Evolutionary conservation across 352 stramenopile species (phyloP).

Genomic region (Phytophthora podocarpi): DNA sequence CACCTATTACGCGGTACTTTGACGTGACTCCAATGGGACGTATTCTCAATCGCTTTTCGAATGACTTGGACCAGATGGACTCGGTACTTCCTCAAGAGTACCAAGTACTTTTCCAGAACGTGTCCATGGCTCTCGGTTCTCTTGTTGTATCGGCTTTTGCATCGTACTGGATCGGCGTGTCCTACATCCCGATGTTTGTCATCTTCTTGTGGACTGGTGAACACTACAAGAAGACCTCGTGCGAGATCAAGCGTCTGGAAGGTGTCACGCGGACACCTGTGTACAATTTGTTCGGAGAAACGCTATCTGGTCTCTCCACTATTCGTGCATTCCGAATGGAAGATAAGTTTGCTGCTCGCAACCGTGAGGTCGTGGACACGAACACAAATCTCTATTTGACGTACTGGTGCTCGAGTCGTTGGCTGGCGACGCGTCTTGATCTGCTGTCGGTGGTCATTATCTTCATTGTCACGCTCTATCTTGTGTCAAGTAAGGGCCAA

Average conservation of each 20-base stretch:
- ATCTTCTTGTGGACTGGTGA: conserved; percentile 61
- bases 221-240: conserved; percentile 85
- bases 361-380: conserved; percentile 42
- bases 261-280: conserved; percentile 86
- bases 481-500: conserved; percentile 50
- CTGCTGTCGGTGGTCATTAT: conserved; percentile 84
- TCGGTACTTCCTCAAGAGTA: conserved; percentile 42
- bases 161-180: conserved; percentile 45
- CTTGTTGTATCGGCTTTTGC: conserved; percentile 46
- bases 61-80: conserved; percentile 61
- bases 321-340: conserved; percentile 83
- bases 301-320: conserved; percentile 88
- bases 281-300: conserved; percentile 93
- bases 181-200: conserved; percentile 61
- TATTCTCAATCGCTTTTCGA: conserved; percentile 67
- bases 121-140: conserved; percentile 34
- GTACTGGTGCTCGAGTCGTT: conserved; percentile 71
- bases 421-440: conserved; percentile 93
- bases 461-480: conserved; percentile 83
- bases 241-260: conserved; percentile 94
- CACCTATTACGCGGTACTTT: conserved; percentile 60
- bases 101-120: conserved; percentile 44
- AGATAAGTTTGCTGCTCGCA: conserved; percentile 29
- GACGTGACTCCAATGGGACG: conserved; percentile 61
- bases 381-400: conserved; percentile 48